Percentiles rank a stretch among this genome's conserved stretches.
phyloP scores from a whole-genome alignment of 108 stramenopile species.

The Fragilariopsis cylindrus region DNA sequence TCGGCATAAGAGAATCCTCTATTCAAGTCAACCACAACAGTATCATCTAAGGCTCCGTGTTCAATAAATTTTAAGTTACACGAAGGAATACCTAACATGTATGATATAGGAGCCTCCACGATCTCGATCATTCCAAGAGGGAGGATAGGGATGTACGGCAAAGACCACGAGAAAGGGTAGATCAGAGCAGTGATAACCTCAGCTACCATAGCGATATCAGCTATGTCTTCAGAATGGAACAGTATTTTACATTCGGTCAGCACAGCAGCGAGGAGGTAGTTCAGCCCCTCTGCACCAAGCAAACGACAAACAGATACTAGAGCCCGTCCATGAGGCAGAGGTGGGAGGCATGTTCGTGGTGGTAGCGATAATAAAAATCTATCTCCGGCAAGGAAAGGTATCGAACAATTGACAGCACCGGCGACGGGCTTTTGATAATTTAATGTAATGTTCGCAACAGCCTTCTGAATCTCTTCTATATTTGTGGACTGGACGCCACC shows the following conservation, averaged over 20 bases:
- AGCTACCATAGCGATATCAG: conserved; percentile 84
- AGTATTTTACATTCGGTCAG: conserved; percentile 86
- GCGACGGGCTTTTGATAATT: conserved; percentile 78
- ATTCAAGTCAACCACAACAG: conserved; percentile 85
- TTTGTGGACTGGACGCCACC: not conserved
- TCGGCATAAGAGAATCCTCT: conserved; percentile 59
- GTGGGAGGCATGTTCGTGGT: conserved; percentile 67
- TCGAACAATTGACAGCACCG: conserved; percentile 83
- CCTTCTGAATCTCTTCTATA: conserved; percentile 43
- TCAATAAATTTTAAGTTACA: conserved; percentile 62
- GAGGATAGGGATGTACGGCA: conserved; percentile 86
- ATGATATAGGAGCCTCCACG: conserved; percentile 83
- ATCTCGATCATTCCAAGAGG: conserved; percentile 82
- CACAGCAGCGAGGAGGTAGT: conserved; percentile 71
- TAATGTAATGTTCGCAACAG: conserved; percentile 66
- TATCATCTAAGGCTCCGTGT: conserved; percentile 64
- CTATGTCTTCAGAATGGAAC: conserved; percentile 78
- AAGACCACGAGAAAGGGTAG: conserved; percentile 84
- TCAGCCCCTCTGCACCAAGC: conserved; percentile 79
- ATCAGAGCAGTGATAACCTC: conserved; percentile 82
- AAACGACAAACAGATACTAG: conserved; percentile 75
- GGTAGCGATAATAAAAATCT: conserved; percentile 68
- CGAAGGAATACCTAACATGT: conserved; percentile 76
- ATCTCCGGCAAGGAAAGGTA: conserved; percentile 82
- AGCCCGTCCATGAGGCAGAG: conserved; percentile 77